These are phyloP conservation scores for Astrothelium macrocarpum DNA, from an alignment of 495 filamentous ascomycete species.

Conservation along the genomic window DNA sequence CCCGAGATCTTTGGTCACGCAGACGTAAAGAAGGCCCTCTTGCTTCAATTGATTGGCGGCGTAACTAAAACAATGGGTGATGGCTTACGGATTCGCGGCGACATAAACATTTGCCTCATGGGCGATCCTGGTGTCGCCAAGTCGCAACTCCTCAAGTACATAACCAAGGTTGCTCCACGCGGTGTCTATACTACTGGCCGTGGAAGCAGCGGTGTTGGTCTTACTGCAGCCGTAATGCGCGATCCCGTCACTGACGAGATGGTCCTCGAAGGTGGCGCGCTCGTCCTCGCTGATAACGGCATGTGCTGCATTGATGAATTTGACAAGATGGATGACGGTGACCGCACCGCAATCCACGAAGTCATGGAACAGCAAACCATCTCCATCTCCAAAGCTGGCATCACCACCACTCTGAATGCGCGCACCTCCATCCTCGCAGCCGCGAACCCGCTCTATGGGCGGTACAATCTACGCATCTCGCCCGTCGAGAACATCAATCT, in stretches of 20 bases:
- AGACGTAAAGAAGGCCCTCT: constrained; percentile 94
- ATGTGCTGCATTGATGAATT: constrained; percentile 99
- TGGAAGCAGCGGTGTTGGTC: constrained; percentile 90
- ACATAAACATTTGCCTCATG: constrained; percentile 98
- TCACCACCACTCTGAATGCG: constrained; percentile 90
- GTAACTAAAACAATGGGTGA: constrained; percentile 97
- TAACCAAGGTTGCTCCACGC: constrained; percentile 92
- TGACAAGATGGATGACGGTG: constrained; percentile 98
- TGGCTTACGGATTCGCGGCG: constrained; percentile 94
- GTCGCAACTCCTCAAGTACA: constrained; percentile 95
- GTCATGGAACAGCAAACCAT: constrained; percentile 99
- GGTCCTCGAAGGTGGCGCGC: constrained; percentile 92
- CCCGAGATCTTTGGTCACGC: constrained; percentile 95
- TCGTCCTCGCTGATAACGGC: constrained; percentile 93
- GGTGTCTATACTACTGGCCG: constrained; percentile 97
- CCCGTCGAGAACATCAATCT: constrained; percentile 99
- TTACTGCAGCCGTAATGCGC: constrained; percentile 96
- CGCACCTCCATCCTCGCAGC: constrained; percentile 96
- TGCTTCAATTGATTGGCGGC: constrained; percentile 88
- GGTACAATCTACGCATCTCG: constrained; percentile 93
- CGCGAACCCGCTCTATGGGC: constrained; percentile 93
- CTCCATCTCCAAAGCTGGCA: constrained; percentile 95
- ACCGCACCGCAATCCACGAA: constrained; percentile 97
- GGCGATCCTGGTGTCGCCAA: constrained; percentile 99
- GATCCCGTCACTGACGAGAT: constrained; percentile 98